Conservation (phyloP, 495 filamentous ascomycete species). For the Lasiosphaeria ovina region DNA sequence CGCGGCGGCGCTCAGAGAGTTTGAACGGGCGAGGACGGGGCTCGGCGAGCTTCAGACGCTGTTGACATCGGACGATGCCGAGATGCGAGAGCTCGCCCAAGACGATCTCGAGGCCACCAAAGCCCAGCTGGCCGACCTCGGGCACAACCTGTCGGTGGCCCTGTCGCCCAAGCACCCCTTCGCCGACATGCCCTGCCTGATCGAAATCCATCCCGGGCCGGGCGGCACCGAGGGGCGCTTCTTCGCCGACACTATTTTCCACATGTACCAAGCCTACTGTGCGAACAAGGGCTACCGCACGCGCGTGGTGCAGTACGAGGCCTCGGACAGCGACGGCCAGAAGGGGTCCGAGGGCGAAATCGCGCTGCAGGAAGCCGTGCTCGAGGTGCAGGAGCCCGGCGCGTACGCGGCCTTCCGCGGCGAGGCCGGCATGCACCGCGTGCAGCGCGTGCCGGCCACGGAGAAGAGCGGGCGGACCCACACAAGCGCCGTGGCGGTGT, state of each 20-base stretch:
- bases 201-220: slow-evolving; percentile 92
- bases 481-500: slow-evolving; percentile 85
- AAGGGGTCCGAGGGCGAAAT: slow-evolving; percentile 56
- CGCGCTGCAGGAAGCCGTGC: slow-evolving; percentile 75
- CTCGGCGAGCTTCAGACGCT: slow-evolving; percentile 53
- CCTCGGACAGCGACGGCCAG: slow-evolving; percentile 55
- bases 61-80: slow-evolving; percentile 48
- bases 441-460: slow-evolving; percentile 88
- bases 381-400: slow-evolving; percentile 75
- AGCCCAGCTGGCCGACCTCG: slow-evolving; percentile 56
- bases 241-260: slow-evolving; percentile 81
- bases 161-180: slow-evolving; percentile 91
- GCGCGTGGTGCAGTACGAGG: slow-evolving; percentile 52
- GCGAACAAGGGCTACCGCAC: slow-evolving; percentile 49
- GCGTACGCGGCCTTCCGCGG: slow-evolving; percentile 77
- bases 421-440: slow-evolving; percentile 91
- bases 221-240: slow-evolving; percentile 87
- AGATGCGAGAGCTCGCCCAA: slow-evolving; percentile 63
- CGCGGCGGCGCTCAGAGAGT: slow-evolving; percentile 66
- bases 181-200: slow-evolving; percentile 82
- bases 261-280: slow-evolving; percentile 87
- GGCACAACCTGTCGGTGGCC: slow-evolving; percentile 63
- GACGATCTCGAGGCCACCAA: slow-evolving; percentile 72
- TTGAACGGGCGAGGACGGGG: slow-evolving; percentile 57
- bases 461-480: slow-evolving; percentile 88